phyloP scores from a whole-genome alignment of 306 rosid species.

The Malus domestica region DNA sequence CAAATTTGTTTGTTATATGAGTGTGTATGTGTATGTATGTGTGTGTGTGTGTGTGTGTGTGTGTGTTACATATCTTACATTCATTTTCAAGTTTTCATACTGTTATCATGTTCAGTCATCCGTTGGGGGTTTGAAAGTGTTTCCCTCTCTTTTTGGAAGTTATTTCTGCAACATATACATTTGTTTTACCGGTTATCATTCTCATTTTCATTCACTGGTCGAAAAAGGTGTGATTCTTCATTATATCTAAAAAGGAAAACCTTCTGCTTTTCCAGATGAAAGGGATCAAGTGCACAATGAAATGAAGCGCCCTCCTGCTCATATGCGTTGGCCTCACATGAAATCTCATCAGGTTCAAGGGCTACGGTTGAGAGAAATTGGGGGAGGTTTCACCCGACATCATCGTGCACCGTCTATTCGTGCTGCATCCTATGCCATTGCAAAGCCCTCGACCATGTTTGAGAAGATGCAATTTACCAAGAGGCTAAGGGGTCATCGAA shows the following conservation, averaged over 20 bases:
- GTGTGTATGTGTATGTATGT: too few relatives aligned
- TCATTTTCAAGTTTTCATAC: not conserved
- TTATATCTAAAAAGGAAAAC: conserved; percentile 6
- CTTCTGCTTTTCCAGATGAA: conserved; percentile 45
- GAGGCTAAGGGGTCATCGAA: conserved; percentile 92
- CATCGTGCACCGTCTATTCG: conserved; percentile 93
- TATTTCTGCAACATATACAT: not conserved
- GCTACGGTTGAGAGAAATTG: conserved; percentile 86
- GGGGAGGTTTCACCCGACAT: conserved; percentile 95
- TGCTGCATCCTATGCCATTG: conserved; percentile 92
- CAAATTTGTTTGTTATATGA: not conserved
- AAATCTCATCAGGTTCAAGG: conserved; percentile 97
- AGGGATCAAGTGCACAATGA: conserved; percentile 41
- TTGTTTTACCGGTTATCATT: not conserved
- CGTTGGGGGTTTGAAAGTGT: not conserved
- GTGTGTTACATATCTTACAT: not conserved
- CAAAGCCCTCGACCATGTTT: conserved; percentile 93
- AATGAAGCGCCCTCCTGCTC: conserved; percentile 50
- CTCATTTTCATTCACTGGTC: not conserved
- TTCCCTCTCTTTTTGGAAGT: not conserved
- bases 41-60: too few relatives aligned
- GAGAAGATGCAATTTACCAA: conserved; percentile 87
- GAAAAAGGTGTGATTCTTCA: not conserved
- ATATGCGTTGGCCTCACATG: conserved; percentile 99
- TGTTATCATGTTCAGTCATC: not conserved